phyloP scores from a whole-genome alignment of 2,329 filamentous ascomycete genomes.

The Fusarium tanahbumbuense region DNA sequence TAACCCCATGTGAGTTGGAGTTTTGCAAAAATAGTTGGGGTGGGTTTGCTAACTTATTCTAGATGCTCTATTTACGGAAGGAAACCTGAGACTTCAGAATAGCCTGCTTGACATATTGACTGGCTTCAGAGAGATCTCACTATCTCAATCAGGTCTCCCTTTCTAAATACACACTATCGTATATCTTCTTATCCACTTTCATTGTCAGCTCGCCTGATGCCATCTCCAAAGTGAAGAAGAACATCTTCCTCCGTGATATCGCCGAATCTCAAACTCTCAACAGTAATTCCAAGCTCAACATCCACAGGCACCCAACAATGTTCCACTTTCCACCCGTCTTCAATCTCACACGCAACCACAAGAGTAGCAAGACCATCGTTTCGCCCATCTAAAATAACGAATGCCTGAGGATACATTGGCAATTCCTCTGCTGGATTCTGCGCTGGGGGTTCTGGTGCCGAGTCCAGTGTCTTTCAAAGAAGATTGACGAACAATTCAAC shows the following conservation, averaged over 20 bases:
- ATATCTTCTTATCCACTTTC: no score
- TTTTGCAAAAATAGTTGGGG: rapidly evolving
- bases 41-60: neutral
- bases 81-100: neutral
- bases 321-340: neutral
- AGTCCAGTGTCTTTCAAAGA: neutral
- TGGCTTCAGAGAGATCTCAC: no score
- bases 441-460: rapidly evolving
- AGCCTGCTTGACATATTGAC: neutral
- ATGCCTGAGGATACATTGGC: neutral
- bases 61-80: slow-evolving; percentile 4
- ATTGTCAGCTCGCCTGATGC: no score
- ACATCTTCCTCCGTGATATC: neutral
- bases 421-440: neutral
- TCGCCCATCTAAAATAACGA: neutral
- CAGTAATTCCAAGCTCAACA: neutral
- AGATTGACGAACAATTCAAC: rapidly evolving
- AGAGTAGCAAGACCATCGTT: rapidly evolving
- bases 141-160: no score
- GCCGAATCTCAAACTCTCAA: neutral
- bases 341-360: neutral
- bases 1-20: slow-evolving; percentile 16
- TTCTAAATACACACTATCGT: no score
- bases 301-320: neutral
- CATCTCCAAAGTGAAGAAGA: neutral